These are phyloP conservation scores for Aspergillus conjunctus DNA, from an alignment of 495 filamentous ascomycete genomes.

Conservation along the genomic window DNA sequence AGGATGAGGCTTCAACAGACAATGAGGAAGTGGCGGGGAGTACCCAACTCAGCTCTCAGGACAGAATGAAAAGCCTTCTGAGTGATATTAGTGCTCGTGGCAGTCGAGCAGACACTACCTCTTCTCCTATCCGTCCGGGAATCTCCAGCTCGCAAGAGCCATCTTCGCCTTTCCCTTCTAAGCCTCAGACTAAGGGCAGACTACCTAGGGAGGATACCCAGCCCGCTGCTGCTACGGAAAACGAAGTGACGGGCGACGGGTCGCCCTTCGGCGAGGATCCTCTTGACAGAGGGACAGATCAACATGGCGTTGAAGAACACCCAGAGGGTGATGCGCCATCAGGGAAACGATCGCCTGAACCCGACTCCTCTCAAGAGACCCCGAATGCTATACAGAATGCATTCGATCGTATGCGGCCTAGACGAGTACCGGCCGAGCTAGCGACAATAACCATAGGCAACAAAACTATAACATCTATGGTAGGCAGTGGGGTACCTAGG, in stretches of 20 bases:
- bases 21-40: constrained; percentile 25
- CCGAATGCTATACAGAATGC: constrained; percentile 62
- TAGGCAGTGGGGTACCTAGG: constrained; percentile 53
- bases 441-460: constrained; percentile 91
- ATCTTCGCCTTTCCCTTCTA: constrained; percentile 5
- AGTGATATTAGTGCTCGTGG: constrained; percentile 20
- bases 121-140: constrained; percentile 19
- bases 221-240: constrained; percentile 10
- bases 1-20: constrained; percentile 12
- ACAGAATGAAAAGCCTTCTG: constrained; percentile 32
- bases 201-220: constrained; percentile 4
- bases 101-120: constrained; percentile 22
- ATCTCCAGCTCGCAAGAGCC: constrained; percentile 1
- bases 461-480: constrained; percentile 65
- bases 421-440: constrained; percentile 64
- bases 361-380: constrained; percentile 29
- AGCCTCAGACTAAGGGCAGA: neutral
- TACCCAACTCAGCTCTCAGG: constrained; percentile 30
- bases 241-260: constrained; percentile 15
- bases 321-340: constrained; percentile 5
- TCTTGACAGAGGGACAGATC: neutral
- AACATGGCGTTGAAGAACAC: neutral
- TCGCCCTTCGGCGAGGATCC: constrained; percentile 4
- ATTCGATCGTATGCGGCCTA: constrained; percentile 67
- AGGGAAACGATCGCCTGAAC: constrained; percentile 6